A percentile compares a stretch with the other conserved stretches of the same genome.
phyloP scores from a whole-genome alignment of 208 protist genomes.

The Trypanosoma cruzi region DNA sequence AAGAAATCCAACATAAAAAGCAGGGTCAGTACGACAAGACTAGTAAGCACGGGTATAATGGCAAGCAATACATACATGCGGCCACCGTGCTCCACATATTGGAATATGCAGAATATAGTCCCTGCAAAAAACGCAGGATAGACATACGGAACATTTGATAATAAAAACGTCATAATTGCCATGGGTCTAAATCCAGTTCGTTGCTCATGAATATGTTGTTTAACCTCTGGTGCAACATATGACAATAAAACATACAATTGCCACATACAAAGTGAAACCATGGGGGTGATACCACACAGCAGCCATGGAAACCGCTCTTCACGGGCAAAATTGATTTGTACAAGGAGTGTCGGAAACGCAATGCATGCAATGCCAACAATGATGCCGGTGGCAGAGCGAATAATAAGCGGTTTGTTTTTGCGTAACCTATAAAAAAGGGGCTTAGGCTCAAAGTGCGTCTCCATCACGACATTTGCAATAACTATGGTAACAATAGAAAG shows the following conservation, averaged over 20 bases:
- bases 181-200: constrained; percentile 43
- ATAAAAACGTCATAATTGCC: constrained; percentile 52
- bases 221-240: constrained; percentile 58
- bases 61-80: constrained; percentile 63
- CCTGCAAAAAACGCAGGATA: constrained; percentile 68
- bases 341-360: constrained; percentile 60
- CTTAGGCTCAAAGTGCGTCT: constrained; percentile 80
- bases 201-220: constrained; percentile 52
- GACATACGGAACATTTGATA: constrained; percentile 70
- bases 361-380: constrained; percentile 58
- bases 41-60: constrained; percentile 55
- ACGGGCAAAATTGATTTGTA: constrained; percentile 65
- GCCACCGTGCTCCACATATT: constrained; percentile 69
- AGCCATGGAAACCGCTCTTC: constrained; percentile 66
- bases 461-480: constrained; percentile 79
- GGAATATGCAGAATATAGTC: constrained; percentile 59
- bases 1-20: constrained; percentile 74
- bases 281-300: constrained; percentile 67
- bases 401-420: constrained; percentile 68
- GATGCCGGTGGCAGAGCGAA: constrained; percentile 46
- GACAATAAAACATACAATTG: constrained; percentile 60
- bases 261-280: constrained; percentile 73
- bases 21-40: constrained; percentile 52
- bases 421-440: constrained; percentile 62
- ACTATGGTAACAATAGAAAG: constrained; percentile 57